phyloP scores from a whole-genome alignment of 805 yeast species.

The Candida quercuum region DNA sequence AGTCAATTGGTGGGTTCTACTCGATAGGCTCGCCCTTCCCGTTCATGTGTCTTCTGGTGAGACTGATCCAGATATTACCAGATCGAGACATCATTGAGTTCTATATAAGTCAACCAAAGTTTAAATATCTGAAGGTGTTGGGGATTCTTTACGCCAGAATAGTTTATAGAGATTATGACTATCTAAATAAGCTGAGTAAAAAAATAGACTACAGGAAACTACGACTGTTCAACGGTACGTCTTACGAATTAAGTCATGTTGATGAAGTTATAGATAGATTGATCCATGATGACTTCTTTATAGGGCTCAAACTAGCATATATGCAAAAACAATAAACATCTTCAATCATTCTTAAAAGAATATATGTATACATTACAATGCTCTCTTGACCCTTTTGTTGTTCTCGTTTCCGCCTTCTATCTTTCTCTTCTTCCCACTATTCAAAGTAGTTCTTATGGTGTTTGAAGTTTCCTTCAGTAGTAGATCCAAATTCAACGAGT shows the following conservation, averaged over 20 bases:
- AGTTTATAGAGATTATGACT: constrained; percentile 13
- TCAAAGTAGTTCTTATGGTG: background rate
- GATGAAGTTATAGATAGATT: constrained; percentile 74
- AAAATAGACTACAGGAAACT: constrained; percentile 62
- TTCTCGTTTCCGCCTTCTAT: constrained; percentile 14
- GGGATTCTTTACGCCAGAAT: constrained; percentile 60
- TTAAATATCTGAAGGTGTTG: constrained; percentile 72
- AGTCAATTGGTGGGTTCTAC: constrained; percentile 55
- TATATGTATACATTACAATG: constrained; percentile 12
- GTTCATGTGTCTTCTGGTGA: constrained; percentile 70
- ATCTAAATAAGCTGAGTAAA: constrained; percentile 47
- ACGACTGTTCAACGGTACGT: constrained; percentile 36
- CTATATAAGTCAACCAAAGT: constrained; percentile 55
- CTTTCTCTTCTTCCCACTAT: constrained; percentile 17
- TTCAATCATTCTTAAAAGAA: constrained; percentile 2
- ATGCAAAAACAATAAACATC: constrained; percentile 28
- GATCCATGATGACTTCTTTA: constrained; percentile 49
- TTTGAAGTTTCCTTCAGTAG: constrained; percentile 43
- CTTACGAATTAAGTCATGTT: constrained; percentile 44
- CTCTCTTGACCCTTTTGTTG: constrained; percentile 30
- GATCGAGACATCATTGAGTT: constrained; percentile 47
- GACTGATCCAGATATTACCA: constrained; percentile 76
- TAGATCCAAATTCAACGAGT: constrained; percentile 69
- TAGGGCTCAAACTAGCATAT: constrained; percentile 73
- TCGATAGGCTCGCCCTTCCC: constrained; percentile 57